Evolutionary conservation across 495 filamentous ascomycete species (phyloP), one percentile per base, ranked within the genome.

Genomic region (Hyaloscypha variabilis): DNA sequence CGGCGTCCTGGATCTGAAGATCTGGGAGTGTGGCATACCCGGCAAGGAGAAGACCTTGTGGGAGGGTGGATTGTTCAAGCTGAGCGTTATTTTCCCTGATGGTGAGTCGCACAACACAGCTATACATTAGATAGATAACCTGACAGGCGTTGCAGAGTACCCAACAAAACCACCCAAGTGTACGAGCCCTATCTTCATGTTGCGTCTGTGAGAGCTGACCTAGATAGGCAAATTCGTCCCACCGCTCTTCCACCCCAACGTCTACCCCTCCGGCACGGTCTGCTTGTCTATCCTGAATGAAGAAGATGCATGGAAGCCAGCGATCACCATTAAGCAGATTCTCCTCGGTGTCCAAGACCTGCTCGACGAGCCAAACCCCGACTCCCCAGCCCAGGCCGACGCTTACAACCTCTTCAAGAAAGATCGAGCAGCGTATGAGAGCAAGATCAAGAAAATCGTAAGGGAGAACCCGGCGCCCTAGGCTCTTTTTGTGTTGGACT

Each of bases 101-200:
- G 96, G 95, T 96, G 82, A 76, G 89, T 83, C 19, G 24, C 42
- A 53, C 14, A 50, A 58, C 23, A 51, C 14, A 56, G 13, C 49
- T 25, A 26, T 36, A n/a, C n/a, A 14, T n/a, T 23, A 19, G 8
- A 28, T 57, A 28, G 30, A 64, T 49, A 55, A 61, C 55, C 71
- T 72, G 56, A 73, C 51, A 46, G 31, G n/a, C 60, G 60, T 56
- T 28, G 30, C 72, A 99, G 95, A 99, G 73, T 99, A 99, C 76
- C 95, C 95, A 31, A 98, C 95, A 53, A 99, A 99, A 75, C 95
- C 95, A 29, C 95, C 95, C 0, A 99, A 99, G 78, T 99, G 95
- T 97, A 85, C 64, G 86, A 81, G 28, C 46, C 24, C 56, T 60
- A 28, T 50, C 17, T 39, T 21, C 8, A 34, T 34, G 17, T 58